Percentiles rank a stretch among this genome's conserved stretches.
Evolutionary conservation across 2,329 filamentous ascomycete genomes (phyloP).

Genomic region (Claviceps sp.): DNA sequence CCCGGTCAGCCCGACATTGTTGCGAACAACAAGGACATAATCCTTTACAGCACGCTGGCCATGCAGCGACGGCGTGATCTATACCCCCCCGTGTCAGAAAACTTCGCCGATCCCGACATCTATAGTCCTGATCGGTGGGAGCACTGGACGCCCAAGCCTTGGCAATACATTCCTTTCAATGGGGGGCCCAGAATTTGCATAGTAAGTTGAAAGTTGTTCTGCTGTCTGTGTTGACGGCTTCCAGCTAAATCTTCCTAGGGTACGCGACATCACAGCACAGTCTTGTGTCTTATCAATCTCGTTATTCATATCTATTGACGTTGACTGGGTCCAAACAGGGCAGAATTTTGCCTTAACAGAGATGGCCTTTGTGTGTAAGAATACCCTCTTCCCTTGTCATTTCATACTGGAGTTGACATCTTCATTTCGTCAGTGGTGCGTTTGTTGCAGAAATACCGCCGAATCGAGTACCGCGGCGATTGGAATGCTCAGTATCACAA

Average conservation of each 20-base stretch:
- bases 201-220: neutral
- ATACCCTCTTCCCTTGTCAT: neutral
- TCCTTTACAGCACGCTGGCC: conserved; percentile 53
- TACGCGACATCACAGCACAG: neutral
- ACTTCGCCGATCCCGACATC: conserved; percentile 33
- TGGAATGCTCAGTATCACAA: conserved; percentile 30
- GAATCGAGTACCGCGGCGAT: conserved; percentile 34
- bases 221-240: neutral
- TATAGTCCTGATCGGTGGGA: conserved; percentile 59
- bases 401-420: neutral
- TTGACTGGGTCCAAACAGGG: conserved; percentile 57
- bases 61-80: conserved; percentile 60
- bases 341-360: conserved; percentile 74
- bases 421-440: conserved; percentile 22
- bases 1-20: conserved; percentile 46
- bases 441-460: conserved; percentile 47
- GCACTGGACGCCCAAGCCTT: conserved; percentile 48
- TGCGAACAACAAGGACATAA: conserved; percentile 49
- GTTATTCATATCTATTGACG: conserved; percentile 23
- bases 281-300: neutral
- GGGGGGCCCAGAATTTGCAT: conserved; percentile 62
- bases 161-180: conserved; percentile 66
- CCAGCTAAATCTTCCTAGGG: neutral
- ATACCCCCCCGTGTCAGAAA: conserved; percentile 37
- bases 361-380: conserved; percentile 29